These are phyloP conservation scores for Rhizopogon hawkerae DNA, from an alignment of 1,284 basidiomycete genomes.

Conservation along the genomic window DNA sequence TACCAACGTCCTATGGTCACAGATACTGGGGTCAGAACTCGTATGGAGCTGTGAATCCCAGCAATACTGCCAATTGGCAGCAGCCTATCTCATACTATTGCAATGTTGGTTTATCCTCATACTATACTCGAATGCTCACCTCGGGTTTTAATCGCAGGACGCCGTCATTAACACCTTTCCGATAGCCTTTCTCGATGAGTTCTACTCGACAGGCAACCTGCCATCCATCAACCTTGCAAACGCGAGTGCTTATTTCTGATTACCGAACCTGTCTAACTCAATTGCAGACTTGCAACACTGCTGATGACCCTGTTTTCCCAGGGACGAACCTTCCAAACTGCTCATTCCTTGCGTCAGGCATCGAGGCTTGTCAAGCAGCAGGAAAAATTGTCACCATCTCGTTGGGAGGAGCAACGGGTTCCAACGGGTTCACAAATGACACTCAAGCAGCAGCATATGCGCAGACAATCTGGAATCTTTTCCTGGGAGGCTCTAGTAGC, in stretches of 20 bases:
- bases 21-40: conserved; percentile 29
- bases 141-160: conserved; percentile 26
- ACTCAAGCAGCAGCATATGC: conserved; percentile 45
- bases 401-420: conserved; percentile 54
- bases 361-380: conserved; percentile 50
- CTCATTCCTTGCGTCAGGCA: conserved; percentile 43
- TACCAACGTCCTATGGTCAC: not conserved
- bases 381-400: conserved; percentile 61
- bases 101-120: not conserved
- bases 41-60: conserved; percentile 22
- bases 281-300: conserved; percentile 41
- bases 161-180: conserved; percentile 46
- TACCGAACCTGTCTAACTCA: not conserved
- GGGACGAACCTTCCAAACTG: conserved; percentile 54
- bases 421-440: conserved; percentile 44
- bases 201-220: conserved; percentile 45
- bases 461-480: conserved; percentile 55
- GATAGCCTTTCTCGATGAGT: conserved; percentile 51
- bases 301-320: conserved; percentile 35
- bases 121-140: not conserved
- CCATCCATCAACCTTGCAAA: conserved; percentile 57
- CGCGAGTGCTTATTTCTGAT: conserved; percentile 26
- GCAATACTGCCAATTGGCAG: conserved; percentile 21
- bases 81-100: conserved; percentile 24
- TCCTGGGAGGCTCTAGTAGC: conserved; percentile 42